phyloP scores from a whole-genome alignment of 2,329 filamentous ascomycete species.

The Cryphonectria nitschkei region DNA sequence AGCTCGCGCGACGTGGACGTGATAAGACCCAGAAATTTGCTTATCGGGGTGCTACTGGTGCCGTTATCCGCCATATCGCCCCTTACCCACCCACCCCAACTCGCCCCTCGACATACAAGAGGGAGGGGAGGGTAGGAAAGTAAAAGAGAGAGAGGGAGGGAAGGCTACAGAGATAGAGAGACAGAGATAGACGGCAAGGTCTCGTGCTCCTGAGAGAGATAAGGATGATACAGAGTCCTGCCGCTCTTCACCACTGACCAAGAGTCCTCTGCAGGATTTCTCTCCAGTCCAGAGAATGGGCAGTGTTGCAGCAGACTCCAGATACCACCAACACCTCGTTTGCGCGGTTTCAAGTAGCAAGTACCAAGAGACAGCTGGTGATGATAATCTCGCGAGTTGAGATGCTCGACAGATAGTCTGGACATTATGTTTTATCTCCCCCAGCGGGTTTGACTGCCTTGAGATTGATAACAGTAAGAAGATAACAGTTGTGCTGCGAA shows the following conservation, averaged over 20 bases:
- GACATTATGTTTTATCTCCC: not conserved
- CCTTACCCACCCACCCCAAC: not conserved
- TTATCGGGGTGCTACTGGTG: not conserved
- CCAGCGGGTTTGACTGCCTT: too few relatives aligned
- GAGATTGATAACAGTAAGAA: too few relatives aligned
- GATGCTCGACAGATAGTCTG: not conserved
- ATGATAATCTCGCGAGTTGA: too few relatives aligned
- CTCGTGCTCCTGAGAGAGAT: not conserved
- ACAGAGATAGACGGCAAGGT: not conserved
- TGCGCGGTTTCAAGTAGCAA: not conserved
- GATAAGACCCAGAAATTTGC: conserved; percentile 7
- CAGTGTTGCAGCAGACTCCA: not conserved
- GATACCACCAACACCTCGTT: not conserved
- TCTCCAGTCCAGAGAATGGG: not conserved
- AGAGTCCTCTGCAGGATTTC: not conserved
- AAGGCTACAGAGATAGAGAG: not conserved
- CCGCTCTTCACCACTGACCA: not conserved
- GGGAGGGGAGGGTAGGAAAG: too few relatives aligned
- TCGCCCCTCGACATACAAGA: not conserved
- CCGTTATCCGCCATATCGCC: not conserved
- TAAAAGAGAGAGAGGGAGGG: not conserved
- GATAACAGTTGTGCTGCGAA: too few relatives aligned
- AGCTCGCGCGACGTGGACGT: not conserved
- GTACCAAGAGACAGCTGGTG: too few relatives aligned
- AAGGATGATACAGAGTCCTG: not conserved